These are phyloP conservation scores for Mycena albidolilacea DNA, from an alignment of 768 basidiomycete genomes.

Conservation along the genomic window DNA sequence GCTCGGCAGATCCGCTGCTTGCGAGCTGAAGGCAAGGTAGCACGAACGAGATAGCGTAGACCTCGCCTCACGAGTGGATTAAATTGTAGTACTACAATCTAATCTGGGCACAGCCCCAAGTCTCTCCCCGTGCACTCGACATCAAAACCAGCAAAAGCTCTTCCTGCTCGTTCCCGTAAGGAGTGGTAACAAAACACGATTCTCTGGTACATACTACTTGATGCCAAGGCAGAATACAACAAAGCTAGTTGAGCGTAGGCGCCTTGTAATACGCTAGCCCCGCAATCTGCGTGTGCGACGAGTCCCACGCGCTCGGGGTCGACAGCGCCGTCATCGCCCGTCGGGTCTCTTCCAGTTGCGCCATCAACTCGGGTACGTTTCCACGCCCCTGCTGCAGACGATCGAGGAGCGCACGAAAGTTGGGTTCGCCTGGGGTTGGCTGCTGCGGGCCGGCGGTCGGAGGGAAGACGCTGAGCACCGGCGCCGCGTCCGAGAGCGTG, in stretches of 20 bases:
- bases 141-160: too few relatives aligned
- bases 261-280: neutral
- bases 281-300: constrained; percentile 11
- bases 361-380: neutral
- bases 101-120: too few relatives aligned
- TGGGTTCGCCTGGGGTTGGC: neutral
- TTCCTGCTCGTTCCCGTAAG: too few relatives aligned
- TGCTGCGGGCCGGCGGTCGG: neutral
- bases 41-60: too few relatives aligned
- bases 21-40: too few relatives aligned
- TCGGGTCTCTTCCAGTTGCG: neutral
- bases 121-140: too few relatives aligned
- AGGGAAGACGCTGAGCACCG: constrained; percentile 12
- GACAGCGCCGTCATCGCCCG: neutral
- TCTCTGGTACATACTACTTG: neutral
- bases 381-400: constrained; percentile 3
- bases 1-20: too few relatives aligned
- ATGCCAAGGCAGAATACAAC: neutral
- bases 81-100: too few relatives aligned
- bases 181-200: neutral
- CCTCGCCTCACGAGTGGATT: too few relatives aligned
- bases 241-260: neutral
- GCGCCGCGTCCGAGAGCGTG: constrained; percentile 11
- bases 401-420: constrained; percentile 37
- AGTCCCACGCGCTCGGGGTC: constrained; percentile 25